Percentiles rank a stretch among this genome's conserved stretches.
Evolutionary conservation across 2,329 filamentous ascomycete species (phyloP).

Genomic region (Diaporthe sp.): DNA sequence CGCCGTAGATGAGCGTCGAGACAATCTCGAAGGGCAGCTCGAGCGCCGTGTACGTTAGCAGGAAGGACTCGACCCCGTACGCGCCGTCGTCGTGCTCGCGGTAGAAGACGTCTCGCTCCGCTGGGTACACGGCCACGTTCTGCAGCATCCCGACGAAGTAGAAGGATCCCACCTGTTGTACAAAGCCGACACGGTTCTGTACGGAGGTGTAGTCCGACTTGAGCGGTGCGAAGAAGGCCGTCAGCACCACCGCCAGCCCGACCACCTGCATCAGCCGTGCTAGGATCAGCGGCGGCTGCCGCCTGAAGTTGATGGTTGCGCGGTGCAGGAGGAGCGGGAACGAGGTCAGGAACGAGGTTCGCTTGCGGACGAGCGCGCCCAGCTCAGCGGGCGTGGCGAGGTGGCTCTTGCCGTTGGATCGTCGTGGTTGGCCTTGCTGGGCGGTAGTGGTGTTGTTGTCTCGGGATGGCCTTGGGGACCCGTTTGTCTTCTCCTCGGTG

Average conservation of each 20-base stretch:
- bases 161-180: slow-evolving; percentile 79
- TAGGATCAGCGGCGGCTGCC: slow-evolving; percentile 74
- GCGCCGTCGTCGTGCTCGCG: slow-evolving; percentile 81
- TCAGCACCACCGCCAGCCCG: slow-evolving; percentile 73
- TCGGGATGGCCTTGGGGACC: slow-evolving; percentile 54
- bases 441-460: slow-evolving; percentile 31
- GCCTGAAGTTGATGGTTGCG: slow-evolving; percentile 77
- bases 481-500: slow-evolving; percentile 38
- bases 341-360: slow-evolving; percentile 72
- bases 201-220: slow-evolving; percentile 78
- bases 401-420: slow-evolving; percentile 26
- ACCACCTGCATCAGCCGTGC: slow-evolving; percentile 78
- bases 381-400: slow-evolving; percentile 79
- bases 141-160: slow-evolving; percentile 86
- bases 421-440: slow-evolving; percentile 55
- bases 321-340: slow-evolving; percentile 78
- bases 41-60: slow-evolving; percentile 77
- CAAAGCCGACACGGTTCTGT: slow-evolving; percentile 80
- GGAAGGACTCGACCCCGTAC: slow-evolving; percentile 79
- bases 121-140: slow-evolving; percentile 81
- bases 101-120: slow-evolving; percentile 82
- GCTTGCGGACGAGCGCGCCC: slow-evolving; percentile 75
- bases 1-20: slow-evolving; percentile 75
- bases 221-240: slow-evolving; percentile 80
- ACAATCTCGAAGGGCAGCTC: slow-evolving; percentile 81